These are phyloP conservation scores for Ceratocystis huliohia DNA, from an alignment of 2,329 filamentous ascomycete species.

Conservation along the genomic window DNA sequence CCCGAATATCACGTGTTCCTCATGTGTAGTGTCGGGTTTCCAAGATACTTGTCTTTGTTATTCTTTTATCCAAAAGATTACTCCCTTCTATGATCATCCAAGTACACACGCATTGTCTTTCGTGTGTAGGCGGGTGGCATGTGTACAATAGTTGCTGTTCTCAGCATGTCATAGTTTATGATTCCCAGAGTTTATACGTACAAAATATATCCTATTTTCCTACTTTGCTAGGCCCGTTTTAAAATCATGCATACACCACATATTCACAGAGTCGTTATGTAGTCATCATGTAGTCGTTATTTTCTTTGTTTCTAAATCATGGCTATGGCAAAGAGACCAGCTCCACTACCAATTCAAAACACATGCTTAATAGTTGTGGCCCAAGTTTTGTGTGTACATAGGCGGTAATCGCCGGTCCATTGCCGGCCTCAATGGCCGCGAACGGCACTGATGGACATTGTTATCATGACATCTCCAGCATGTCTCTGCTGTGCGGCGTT, in stretches of 20 bases:
- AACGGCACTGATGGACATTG: constrained; percentile 16
- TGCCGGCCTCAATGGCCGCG: constrained; percentile 16
- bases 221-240: not conserved
- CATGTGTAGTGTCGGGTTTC: not conserved
- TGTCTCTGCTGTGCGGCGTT: constrained; percentile 26
- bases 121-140: not conserved
- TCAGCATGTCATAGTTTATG: constrained; percentile 7
- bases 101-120: not conserved
- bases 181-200: constrained; percentile 8
- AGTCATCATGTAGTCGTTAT: not conserved
- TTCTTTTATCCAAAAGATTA: not conserved
- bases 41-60: not conserved
- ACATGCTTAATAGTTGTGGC: not conserved
- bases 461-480: constrained; percentile 28
- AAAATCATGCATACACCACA: too few relatives aligned
- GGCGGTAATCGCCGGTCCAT: constrained; percentile 17
- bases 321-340: not conserved
- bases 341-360: not conserved
- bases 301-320: not conserved
- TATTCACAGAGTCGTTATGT: too few relatives aligned
- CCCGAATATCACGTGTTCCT: constrained; percentile 34
- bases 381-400: constrained; percentile 3
- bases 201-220: not conserved
- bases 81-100: constrained; percentile 4
- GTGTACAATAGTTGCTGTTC: constrained; percentile 14